Evolutionary conservation across 805 yeast genomes (phyloP), one percentile per base, ranked within the genome.

Genomic region (Zygotorulaspora sp.): DNA sequence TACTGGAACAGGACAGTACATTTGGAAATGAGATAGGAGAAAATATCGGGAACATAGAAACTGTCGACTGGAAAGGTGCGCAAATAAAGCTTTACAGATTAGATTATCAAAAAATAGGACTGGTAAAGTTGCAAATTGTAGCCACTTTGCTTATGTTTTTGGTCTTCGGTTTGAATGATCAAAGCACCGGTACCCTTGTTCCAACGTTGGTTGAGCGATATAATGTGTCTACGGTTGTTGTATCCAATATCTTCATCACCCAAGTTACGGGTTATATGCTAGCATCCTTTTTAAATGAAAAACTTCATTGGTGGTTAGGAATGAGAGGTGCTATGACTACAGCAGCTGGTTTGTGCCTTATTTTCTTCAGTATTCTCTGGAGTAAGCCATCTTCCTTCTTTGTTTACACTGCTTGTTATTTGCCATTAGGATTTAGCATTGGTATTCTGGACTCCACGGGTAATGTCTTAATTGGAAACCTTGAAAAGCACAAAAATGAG

Each of bases 401-500:
- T 6, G 6, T 54, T 2, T 62, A 53, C 31, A 40, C 50, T 5
- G 9, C 42, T 5, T 59, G 58, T 33, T 52, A 46, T 30, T 42
- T 58, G 24, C 65, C 65, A 9, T 28, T 62, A n/a, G 66, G 66
- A 1, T 38, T 62, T 12, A 52, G 60, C 15, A 48, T 58, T n/a
- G 66, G 66, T 12, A 39, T 62, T 3, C 18, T 61, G 12, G 66
- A 62, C 44, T 53, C 65, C 2, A 45, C 58, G 1, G 57, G 57
- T 9, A 62, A 61, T 40, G 63, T 60, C 7, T 34, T 59, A 6
- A 45, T 62, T 26, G 65, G 65, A 2, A 56, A 49, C 29, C 41
- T 61, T 11, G 40, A 45, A 24, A 67, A 68, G 16, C 74, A 76
- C 41, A 70, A 76, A 33, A 77, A 82, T 32, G 74, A 71, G 36